Evolutionary conservation across 1,284 basidiomycete species (phyloP).

Genomic region (Ceratobasidium sp.): DNA sequence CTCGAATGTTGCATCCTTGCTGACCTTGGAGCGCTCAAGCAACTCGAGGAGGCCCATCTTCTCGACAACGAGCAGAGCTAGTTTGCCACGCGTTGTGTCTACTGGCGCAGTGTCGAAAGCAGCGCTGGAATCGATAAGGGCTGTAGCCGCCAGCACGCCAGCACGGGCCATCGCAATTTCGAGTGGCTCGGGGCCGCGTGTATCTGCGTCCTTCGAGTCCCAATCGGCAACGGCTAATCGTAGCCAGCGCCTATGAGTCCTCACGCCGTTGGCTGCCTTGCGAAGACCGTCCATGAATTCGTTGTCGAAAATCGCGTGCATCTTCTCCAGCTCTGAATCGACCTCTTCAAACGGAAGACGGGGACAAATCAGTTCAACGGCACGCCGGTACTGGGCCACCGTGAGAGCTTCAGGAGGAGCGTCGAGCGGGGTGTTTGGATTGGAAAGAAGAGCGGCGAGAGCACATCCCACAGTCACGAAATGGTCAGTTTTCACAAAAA

Average conservation of each 20-base stretch:
- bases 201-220: background rate
- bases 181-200: background rate
- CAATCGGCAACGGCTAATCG: background rate
- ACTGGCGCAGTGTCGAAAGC: background rate
- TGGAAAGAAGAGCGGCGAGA: background rate
- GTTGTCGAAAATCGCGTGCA: background rate
- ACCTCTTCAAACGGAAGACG: background rate
- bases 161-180: background rate
- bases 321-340: background rate
- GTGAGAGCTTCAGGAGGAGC: background rate
- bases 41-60: background rate
- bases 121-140: background rate
- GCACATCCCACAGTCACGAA: background rate
- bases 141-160: background rate
- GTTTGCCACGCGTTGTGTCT: background rate
- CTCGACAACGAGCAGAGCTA: background rate
- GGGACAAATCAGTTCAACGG: background rate
- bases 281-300: background rate
- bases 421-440: background rate
- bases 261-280: background rate
- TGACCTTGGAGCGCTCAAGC: background rate
- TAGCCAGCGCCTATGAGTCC: background rate
- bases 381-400: background rate
- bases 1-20: background rate
- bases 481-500: background rate